Percentiles rank a stretch among this genome's conserved stretches.
Conservation (phyloP, 495 filamentous ascomycete genomes). For the Neurospora tetrasperma region DNA sequence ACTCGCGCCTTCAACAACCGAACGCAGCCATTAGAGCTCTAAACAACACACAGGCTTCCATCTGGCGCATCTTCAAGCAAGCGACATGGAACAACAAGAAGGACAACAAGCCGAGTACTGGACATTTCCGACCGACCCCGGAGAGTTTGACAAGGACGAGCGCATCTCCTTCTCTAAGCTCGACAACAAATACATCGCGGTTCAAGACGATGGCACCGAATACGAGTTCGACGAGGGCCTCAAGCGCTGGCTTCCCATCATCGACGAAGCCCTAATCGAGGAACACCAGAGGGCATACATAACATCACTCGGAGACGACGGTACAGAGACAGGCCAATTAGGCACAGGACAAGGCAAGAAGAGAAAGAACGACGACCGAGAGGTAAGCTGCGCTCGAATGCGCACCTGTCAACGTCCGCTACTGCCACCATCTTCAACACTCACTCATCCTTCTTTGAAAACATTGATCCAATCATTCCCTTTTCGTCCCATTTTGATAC, state of each 20-base stretch:
- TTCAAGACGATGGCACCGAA: conserved; percentile 75
- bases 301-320: conserved; percentile 41
- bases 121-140: conserved; percentile 58
- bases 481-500: background rate
- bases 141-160: conserved; percentile 70
- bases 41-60: background rate
- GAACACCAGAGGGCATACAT: conserved; percentile 67
- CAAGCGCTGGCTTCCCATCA: conserved; percentile 70
- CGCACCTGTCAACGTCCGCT: conserved; percentile 10
- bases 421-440: conserved; percentile 3
- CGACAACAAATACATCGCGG: conserved; percentile 71
- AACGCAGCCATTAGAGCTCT: background rate
- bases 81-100: background rate
- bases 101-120: conserved; percentile 16
- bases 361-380: conserved; percentile 61
- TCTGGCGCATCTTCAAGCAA: background rate
- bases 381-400: conserved; percentile 39
- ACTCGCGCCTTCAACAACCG: background rate
- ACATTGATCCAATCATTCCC: background rate
- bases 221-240: conserved; percentile 66
- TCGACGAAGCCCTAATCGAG: conserved; percentile 72
- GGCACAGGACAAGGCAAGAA: conserved; percentile 41
- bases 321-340: conserved; percentile 39
- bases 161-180: conserved; percentile 79
- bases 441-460: background rate